These are phyloP conservation scores for Skeletonema menzelii DNA, from an alignment of 108 stramenopile species.

Conservation along the genomic window DNA sequence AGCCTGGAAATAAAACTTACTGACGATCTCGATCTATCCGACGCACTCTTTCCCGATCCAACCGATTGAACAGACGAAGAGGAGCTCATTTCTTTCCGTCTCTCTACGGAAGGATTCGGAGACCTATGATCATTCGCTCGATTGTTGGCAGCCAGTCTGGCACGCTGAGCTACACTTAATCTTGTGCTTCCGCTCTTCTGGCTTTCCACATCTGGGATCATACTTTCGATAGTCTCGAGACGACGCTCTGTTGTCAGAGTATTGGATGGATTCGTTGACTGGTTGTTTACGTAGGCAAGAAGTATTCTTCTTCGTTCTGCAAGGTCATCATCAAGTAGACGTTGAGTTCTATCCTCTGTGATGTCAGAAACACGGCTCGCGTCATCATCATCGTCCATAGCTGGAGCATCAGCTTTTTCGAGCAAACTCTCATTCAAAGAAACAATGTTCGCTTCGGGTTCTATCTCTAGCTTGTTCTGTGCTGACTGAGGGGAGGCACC, in stretches of 20 bases:
- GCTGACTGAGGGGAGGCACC: neutral
- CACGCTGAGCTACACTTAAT: conserved; percentile 71
- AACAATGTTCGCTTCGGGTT: neutral
- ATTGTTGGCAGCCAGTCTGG: conserved; percentile 67
- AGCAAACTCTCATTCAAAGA: neutral
- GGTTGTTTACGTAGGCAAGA: conserved; percentile 39
- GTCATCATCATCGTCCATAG: conserved; percentile 54
- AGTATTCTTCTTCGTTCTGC: conserved; percentile 53
- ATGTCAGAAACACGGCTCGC: conserved; percentile 80
- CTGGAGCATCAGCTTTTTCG: neutral
- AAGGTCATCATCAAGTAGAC: conserved; percentile 60
- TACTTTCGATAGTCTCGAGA: conserved; percentile 46
- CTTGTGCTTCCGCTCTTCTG: conserved; percentile 22
- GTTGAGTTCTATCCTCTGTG: conserved; percentile 84
- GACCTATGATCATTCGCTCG: conserved; percentile 51
- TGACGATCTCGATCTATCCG: conserved; percentile 19
- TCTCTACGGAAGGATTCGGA: conserved; percentile 18
- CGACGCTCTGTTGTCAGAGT: conserved; percentile 31
- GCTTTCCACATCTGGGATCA: conserved; percentile 23
- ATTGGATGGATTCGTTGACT: conserved; percentile 22
- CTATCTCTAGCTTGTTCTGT: neutral
- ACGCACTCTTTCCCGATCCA: neutral
- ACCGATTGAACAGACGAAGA: neutral
- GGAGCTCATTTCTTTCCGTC: neutral
- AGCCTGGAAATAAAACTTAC: conserved; percentile 35